These are phyloP conservation scores for Trifolium fragiferum DNA, from an alignment of 306 rosid species.

Conservation along the genomic window DNA sequence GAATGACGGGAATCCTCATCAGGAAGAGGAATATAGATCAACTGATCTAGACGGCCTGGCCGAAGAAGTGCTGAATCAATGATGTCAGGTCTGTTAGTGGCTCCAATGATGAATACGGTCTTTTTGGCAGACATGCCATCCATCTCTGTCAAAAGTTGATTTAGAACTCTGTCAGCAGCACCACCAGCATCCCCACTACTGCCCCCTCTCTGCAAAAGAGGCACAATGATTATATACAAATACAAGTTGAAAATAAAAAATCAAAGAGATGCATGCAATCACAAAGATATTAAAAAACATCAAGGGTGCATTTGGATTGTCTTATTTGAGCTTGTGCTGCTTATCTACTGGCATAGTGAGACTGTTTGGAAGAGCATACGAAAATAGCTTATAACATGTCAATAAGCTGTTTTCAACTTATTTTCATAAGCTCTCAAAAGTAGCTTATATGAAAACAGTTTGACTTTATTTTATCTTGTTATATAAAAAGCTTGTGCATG, in stretches of 20 bases:
- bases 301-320: background rate
- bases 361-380: background rate
- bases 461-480: background rate
- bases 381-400: background rate
- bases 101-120: slow-evolving; percentile 66
- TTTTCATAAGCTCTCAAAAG: background rate
- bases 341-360: background rate
- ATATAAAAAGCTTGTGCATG: background rate
- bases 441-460: background rate
- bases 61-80: slow-evolving; percentile 67
- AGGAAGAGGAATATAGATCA: slow-evolving; percentile 70
- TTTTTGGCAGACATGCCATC: slow-evolving; percentile 66
- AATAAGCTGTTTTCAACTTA: background rate
- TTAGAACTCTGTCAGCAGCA: slow-evolving; percentile 63
- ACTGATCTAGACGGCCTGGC: slow-evolving; percentile 65
- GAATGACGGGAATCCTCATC: slow-evolving; percentile 62
- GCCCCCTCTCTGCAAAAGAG: slow-evolving; percentile 54
- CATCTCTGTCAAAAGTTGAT: slow-evolving; percentile 67
- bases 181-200: slow-evolving; percentile 65
- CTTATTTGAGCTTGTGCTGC: background rate
- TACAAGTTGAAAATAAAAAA: slow-evolving; percentile 12
- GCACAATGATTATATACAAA: slow-evolving; percentile 1
- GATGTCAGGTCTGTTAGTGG: slow-evolving; percentile 65
- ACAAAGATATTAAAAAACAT: background rate
- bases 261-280: slow-evolving; percentile 4